Evolutionary conservation across 2,329 filamentous ascomycete genomes (phyloP).

Genomic region (Cladosporium sp.): DNA sequence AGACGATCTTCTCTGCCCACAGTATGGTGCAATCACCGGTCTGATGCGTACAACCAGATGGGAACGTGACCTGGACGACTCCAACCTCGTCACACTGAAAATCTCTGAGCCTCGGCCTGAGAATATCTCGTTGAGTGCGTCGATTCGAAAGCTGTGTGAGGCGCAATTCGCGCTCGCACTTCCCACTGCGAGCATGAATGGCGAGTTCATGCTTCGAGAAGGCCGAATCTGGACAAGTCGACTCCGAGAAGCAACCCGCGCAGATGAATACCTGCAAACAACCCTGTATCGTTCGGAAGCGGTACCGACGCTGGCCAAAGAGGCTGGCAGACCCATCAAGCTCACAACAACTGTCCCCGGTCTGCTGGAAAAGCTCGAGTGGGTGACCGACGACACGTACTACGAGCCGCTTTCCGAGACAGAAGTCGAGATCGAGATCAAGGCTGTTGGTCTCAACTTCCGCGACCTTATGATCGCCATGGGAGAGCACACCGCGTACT

Average conservation of each 20-base stretch:
- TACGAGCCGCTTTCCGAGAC: constrained; percentile 21
- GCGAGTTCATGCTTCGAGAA: constrained; percentile 11
- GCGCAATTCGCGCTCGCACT: not conserved
- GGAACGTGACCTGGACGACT: constrained; percentile 19
- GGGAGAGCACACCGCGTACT: not conserved
- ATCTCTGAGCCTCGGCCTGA: constrained; percentile 4
- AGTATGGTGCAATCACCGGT: constrained; percentile 14
- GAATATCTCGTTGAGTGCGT: not conserved
- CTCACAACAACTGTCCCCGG: constrained; percentile 20
- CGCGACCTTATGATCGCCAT: constrained; percentile 26
- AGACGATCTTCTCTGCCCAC: not conserved
- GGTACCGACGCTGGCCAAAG: not conserved
- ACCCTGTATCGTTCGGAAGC: not conserved
- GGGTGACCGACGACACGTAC: constrained; percentile 23
- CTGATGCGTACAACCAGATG: constrained; percentile 22
- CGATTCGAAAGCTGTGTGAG: not conserved
- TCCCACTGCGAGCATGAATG: not conserved
- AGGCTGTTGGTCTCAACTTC: constrained; percentile 30
- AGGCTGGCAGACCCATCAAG: constrained; percentile 3
- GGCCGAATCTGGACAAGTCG: constrained; percentile 1
- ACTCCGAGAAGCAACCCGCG: not conserved
- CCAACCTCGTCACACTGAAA: constrained; percentile 20
- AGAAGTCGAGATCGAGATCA: constrained; percentile 30
- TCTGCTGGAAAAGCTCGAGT: constrained; percentile 30
- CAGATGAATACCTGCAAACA: not conserved